These are phyloP conservation scores for Asclepias syriaca DNA, from an alignment of 257 asterid species.

Conservation along the genomic window DNA sequence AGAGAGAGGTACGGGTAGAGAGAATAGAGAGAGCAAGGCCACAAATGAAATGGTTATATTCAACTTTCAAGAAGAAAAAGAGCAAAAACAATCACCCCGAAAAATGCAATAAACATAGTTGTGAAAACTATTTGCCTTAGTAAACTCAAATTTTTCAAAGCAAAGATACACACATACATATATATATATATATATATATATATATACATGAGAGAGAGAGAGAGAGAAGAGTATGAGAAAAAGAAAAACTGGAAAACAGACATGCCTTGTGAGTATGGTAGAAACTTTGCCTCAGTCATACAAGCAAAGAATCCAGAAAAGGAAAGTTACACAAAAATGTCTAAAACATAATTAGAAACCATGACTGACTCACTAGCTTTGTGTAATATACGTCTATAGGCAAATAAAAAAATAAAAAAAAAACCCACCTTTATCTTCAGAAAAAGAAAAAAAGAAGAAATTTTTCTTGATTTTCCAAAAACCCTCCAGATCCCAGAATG, in stretches of 20 bases:
- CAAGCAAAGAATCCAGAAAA: slow-evolving; percentile 19
- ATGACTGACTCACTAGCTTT: background rate
- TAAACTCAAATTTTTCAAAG: too few relatives aligned
- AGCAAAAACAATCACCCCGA: background rate
- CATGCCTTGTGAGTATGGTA: background rate
- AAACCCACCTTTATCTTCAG: slow-evolving; percentile 1
- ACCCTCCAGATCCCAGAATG: slow-evolving; percentile 40
- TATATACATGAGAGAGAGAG: background rate
- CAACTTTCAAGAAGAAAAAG: background rate
- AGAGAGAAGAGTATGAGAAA: background rate
- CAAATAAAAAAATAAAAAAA: too few relatives aligned
- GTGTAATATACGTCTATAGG: background rate
- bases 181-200: too few relatives aligned
- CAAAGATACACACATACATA: too few relatives aligned
- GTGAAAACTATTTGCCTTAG: background rate
- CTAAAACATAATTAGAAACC: background rate
- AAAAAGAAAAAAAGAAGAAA: too few relatives aligned
- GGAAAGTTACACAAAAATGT: slow-evolving; percentile 29
- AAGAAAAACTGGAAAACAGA: background rate
- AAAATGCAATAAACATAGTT: background rate
- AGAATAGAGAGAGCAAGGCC: background rate
- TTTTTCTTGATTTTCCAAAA: too few relatives aligned
- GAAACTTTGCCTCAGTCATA: slow-evolving; percentile 12
- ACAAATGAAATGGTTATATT: too few relatives aligned
- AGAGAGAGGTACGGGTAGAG: too few relatives aligned